Percentiles rank a stretch among this genome's conserved stretches.
Conservation (phyloP, 2,329 filamentous ascomycete genomes). For the Xylariomycetidae sp. region DNA sequence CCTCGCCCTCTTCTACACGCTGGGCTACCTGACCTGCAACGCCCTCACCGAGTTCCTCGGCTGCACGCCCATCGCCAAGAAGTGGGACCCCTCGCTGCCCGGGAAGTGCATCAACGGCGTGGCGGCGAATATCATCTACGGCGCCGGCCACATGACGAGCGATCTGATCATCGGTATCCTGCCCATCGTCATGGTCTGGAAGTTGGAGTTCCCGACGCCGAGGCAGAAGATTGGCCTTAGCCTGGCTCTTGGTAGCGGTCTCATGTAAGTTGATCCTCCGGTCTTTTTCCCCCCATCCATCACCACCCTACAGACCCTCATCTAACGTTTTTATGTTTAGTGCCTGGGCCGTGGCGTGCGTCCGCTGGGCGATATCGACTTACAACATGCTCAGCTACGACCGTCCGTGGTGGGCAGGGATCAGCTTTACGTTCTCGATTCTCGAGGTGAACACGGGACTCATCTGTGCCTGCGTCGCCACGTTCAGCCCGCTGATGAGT, state of each 20-base stretch:
- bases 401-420: constrained; percentile 26
- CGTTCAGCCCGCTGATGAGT: constrained; percentile 21
- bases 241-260: constrained; percentile 21
- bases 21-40: constrained; percentile 56
- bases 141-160: constrained; percentile 25
- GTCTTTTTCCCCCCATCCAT: neutral
- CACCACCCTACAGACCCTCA: too few relatives aligned
- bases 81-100: constrained; percentile 17
- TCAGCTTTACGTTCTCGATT: constrained; percentile 25
- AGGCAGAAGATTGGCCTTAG: constrained; percentile 25
- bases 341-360: constrained; percentile 23
- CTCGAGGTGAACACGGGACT: constrained; percentile 26
- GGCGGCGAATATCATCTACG: constrained; percentile 23
- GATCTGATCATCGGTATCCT: constrained; percentile 26
- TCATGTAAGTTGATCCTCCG: constrained; percentile 19
- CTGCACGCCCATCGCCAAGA: constrained; percentile 23
- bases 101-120: constrained; percentile 23
- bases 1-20: constrained; percentile 31
- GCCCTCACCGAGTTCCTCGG: constrained; percentile 38
- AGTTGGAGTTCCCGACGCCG: constrained; percentile 19
- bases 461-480: constrained; percentile 25
- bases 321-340: too few relatives aligned
- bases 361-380: constrained; percentile 25
- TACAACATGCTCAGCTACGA: constrained; percentile 25
- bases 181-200: constrained; percentile 24